phyloP scores from a whole-genome alignment of 2,329 filamentous ascomycete genomes.

The Chaetomium sp. region DNA sequence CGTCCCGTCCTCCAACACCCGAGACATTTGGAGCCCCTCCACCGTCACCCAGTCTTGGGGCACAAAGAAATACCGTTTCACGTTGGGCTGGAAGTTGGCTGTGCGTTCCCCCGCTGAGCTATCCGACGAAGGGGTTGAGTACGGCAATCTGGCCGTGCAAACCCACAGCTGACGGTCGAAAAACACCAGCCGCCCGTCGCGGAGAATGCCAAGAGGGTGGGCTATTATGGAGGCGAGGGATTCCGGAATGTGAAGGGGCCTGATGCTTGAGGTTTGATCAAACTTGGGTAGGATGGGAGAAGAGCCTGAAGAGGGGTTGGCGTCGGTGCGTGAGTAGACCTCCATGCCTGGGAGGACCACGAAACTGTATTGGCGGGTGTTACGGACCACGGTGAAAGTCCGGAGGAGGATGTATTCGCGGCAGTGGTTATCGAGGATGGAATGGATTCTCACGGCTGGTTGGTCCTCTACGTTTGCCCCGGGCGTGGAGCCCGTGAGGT shows the following conservation, averaged over 20 bases:
- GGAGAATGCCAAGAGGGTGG: not conserved
- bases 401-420: not conserved
- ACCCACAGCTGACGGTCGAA: constrained; percentile 33
- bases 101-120: not conserved
- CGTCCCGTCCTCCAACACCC: constrained; percentile 21
- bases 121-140: not conserved
- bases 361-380: not conserved
- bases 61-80: constrained; percentile 34
- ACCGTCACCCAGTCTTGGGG: constrained; percentile 34
- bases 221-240: not conserved
- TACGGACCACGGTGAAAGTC: not conserved
- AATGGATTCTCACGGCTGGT: not conserved
- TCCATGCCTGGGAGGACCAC: not conserved
- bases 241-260: not conserved
- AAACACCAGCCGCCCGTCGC: constrained; percentile 30
- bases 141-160: constrained; percentile 24
- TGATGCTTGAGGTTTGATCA: not conserved
- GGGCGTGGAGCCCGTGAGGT: not conserved
- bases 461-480: not conserved
- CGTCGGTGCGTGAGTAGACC: not conserved
- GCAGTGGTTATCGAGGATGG: constrained; percentile 21
- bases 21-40: constrained; percentile 24
- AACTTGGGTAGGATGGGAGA: not conserved
- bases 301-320: not conserved
- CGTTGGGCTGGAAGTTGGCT: not conserved